These are phyloP conservation scores for Patellaria atrata DNA, from an alignment of 495 filamentous ascomycete genomes.

Conservation along the genomic window DNA sequence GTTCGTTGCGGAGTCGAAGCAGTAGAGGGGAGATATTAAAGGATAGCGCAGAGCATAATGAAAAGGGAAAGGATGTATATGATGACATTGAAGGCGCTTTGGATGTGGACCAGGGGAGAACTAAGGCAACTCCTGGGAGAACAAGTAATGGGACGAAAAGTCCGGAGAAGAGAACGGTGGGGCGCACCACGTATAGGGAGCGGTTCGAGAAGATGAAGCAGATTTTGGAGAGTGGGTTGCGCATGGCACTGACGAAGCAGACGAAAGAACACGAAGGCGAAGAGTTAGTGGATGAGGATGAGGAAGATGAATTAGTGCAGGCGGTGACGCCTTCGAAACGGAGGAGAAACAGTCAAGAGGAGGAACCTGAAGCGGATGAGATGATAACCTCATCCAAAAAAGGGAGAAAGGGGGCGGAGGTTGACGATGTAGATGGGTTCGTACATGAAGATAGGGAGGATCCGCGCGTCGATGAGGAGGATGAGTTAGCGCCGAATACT, in stretches of 20 bases:
- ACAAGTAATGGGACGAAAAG: not conserved
- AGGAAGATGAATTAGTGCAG: constrained; percentile 11
- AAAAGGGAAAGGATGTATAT: constrained; percentile 16
- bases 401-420: not conserved
- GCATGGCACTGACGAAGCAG: not conserved
- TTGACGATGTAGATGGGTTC: not conserved
- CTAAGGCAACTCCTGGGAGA: not conserved
- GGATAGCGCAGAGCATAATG: too few species aligned
- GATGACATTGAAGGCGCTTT: constrained; percentile 20
- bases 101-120: not conserved
- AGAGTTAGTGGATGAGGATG: constrained; percentile 2
- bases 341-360: not conserved
- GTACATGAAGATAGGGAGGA: not conserved
- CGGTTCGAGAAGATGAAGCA: not conserved
- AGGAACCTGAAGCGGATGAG: constrained; percentile 1
- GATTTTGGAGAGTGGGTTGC: not conserved
- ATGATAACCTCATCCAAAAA: not conserved
- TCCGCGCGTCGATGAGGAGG: constrained; percentile 3
- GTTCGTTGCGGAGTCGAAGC: too few species aligned
- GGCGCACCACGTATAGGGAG: not conserved
- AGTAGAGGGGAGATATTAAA: too few species aligned
- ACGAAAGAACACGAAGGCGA: constrained; percentile 3
- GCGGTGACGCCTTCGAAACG: constrained; percentile 8
- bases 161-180: not conserved
- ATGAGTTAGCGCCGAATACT: constrained; percentile 1